Conservation (phyloP, 2,329 filamentous ascomycete species). For the Phialophora expanda region DNA sequence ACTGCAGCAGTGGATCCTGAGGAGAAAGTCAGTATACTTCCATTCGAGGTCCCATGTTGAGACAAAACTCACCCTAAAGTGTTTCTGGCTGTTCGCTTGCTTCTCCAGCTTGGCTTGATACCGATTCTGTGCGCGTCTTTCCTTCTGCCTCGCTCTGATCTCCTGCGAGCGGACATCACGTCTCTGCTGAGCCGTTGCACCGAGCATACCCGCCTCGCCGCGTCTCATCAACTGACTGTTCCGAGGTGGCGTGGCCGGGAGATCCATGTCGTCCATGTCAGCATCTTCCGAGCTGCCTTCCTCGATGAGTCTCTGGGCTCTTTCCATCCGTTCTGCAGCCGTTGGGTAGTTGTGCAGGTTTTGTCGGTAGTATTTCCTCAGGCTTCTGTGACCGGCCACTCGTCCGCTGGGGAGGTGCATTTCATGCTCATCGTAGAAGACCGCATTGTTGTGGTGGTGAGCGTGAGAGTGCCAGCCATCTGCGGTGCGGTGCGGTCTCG, state of each 20-base stretch:
- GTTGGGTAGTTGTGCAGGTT: conserved; percentile 86
- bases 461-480: conserved; percentile 84
- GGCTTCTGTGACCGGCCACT: conserved; percentile 84
- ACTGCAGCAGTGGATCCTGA: conserved; percentile 38
- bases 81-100: conserved; percentile 77
- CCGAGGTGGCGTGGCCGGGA: conserved; percentile 33
- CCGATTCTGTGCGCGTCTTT: conserved; percentile 65
- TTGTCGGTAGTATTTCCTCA: conserved; percentile 88
- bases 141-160: conserved; percentile 70
- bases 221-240: conserved; percentile 61
- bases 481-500: conserved; percentile 72
- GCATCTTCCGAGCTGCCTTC: conserved; percentile 59
- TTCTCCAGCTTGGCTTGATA: conserved; percentile 74
- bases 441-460: conserved; percentile 74
- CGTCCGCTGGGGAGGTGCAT: conserved; percentile 89
- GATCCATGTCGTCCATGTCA: conserved; percentile 50
- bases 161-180: conserved; percentile 69
- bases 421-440: conserved; percentile 91
- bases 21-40: conserved; percentile 21
- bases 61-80: conserved; percentile 63
- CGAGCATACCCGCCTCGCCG: conserved; percentile 78
- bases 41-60: not conserved
- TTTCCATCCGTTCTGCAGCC: conserved; percentile 73
- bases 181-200: conserved; percentile 77
- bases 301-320: conserved; percentile 37